phyloP scores from a whole-genome alignment of 2,329 filamentous ascomycete species.

The Phymatotrichopsis omnivora region DNA sequence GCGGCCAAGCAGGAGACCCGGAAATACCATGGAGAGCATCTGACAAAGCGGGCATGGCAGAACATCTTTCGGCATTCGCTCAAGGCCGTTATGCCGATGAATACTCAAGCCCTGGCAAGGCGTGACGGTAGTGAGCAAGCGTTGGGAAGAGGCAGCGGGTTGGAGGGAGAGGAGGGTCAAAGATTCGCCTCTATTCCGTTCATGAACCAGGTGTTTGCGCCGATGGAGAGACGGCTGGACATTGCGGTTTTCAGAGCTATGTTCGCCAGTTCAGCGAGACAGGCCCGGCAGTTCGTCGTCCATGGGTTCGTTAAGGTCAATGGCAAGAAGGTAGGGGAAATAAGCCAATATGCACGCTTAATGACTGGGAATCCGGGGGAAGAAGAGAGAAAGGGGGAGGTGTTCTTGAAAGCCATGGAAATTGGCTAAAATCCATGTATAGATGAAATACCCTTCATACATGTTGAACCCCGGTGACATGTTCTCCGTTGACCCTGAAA shows the following conservation, averaged over 20 bases:
- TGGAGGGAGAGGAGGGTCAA: slow-evolving; percentile 34
- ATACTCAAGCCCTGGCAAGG: slow-evolving; percentile 64
- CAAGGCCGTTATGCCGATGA: slow-evolving; percentile 75
- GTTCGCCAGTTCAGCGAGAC: slow-evolving; percentile 85
- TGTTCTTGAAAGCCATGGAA: no score
- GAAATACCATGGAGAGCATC: slow-evolving; percentile 88
- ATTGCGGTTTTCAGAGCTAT: slow-evolving; percentile 88
- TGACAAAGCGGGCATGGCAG: slow-evolving; percentile 86
- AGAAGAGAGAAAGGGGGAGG: not conserved
- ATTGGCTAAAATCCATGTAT: no score
- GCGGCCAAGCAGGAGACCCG: slow-evolving; percentile 70
- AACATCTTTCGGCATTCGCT: slow-evolving; percentile 80
- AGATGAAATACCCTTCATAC: slow-evolving; percentile 92
- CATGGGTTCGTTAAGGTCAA: slow-evolving; percentile 94
- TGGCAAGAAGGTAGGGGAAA: slow-evolving; percentile 71
- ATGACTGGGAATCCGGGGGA: not conserved
- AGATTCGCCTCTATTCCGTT: slow-evolving; percentile 58
- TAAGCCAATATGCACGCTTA: not conserved
- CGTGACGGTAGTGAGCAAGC: slow-evolving; percentile 77
- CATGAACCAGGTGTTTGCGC: slow-evolving; percentile 92
- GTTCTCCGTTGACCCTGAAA: slow-evolving; percentile 88
- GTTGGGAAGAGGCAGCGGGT: slow-evolving; percentile 70
- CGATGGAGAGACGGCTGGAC: slow-evolving; percentile 80
- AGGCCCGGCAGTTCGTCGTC: slow-evolving; percentile 87
- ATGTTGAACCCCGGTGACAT: slow-evolving; percentile 94